Evolutionary conservation across 2,329 filamentous ascomycete genomes (phyloP).

Genomic region (Cercospora zeae-maydis): DNA sequence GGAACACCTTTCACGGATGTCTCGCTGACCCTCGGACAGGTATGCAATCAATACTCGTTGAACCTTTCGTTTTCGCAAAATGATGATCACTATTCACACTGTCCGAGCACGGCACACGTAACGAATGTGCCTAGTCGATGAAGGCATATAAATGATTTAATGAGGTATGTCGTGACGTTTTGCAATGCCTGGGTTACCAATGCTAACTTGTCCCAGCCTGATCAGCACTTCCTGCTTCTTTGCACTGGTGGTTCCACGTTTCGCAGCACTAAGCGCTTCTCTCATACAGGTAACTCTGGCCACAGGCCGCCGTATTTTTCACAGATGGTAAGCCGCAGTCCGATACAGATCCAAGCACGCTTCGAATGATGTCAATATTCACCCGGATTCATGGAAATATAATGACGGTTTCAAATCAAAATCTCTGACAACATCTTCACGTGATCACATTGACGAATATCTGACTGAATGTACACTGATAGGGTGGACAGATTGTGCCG

Average conservation of each 20-base stretch:
- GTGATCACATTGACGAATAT: neutral
- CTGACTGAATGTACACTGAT: neutral
- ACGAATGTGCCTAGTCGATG: constrained; percentile 39
- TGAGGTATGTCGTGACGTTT: neutral
- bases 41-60: neutral
- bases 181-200: neutral
- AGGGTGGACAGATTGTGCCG: neutral
- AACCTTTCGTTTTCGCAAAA: neutral
- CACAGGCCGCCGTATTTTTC: neutral
- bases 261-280: neutral
- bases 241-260: neutral
- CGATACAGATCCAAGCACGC: neutral
- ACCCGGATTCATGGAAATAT: constrained; percentile 19
- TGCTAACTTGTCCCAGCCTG: neutral
- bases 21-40: neutral
- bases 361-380: constrained; percentile 23
- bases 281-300: neutral
- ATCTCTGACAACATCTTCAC: constrained; percentile 23
- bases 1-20: neutral
- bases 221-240: neutral
- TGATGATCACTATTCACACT: constrained; percentile 55
- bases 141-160: constrained; percentile 7
- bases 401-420: constrained; percentile 30
- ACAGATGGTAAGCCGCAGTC: constrained; percentile 10
- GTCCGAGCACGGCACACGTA: constrained; percentile 58